Evolutionary conservation across 2,329 filamentous ascomycete genomes (phyloP).

Genomic region (Microdochium trichocladiopsis): DNA sequence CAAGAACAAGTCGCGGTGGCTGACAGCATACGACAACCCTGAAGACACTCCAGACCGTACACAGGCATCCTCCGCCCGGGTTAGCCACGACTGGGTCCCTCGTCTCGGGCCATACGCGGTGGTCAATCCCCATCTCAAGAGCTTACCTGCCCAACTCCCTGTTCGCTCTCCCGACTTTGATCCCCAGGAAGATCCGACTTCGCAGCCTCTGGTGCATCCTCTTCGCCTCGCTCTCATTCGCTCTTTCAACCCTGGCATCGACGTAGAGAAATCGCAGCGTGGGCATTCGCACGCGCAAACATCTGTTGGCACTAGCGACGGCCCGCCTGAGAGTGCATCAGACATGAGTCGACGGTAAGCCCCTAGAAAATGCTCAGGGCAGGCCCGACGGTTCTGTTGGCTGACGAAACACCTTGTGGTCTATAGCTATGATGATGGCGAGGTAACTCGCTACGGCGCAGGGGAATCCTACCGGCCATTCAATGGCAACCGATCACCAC

Average conservation of each 20-base stretch:
- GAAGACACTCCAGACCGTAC: not conserved
- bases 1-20: too few species aligned
- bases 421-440: constrained; percentile 52
- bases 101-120: not conserved
- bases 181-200: not conserved
- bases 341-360: not conserved
- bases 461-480: constrained; percentile 56
- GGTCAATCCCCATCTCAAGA: not conserved
- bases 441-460: constrained; percentile 54
- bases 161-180: not conserved
- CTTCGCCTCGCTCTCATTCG: not conserved
- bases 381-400: not conserved
- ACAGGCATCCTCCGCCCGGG: not conserved
- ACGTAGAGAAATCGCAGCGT: not conserved
- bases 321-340: not conserved
- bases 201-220: not conserved
- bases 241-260: not conserved
- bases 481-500: constrained; percentile 41
- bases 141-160: not conserved
- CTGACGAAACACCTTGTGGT: not conserved
- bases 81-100: not conserved
- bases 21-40: too few species aligned
- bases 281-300: not conserved
- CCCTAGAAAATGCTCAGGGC: not conserved
- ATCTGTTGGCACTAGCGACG: not conserved